Evolutionary conservation across 2,329 filamentous ascomycete genomes (phyloP).

Genomic region (Fusarium pilosicola): DNA sequence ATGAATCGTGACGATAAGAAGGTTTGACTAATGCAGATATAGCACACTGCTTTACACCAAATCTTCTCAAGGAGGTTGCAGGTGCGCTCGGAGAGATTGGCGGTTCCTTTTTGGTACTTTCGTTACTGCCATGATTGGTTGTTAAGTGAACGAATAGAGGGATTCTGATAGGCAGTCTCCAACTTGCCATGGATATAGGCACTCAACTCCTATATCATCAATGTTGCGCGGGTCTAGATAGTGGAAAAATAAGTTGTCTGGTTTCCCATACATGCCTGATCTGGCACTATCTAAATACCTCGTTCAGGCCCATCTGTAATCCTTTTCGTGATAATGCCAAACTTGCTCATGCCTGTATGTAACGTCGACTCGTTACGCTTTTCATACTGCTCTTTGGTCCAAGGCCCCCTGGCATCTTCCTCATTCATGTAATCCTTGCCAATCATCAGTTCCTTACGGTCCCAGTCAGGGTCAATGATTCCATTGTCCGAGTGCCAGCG

Average conservation of each 20-base stretch:
- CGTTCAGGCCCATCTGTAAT: fast-evolving
- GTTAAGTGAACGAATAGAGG: no score
- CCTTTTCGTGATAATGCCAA: neutral
- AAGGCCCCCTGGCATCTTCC: fast-evolving
- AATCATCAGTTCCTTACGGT: no score
- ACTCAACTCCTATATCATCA: neutral
- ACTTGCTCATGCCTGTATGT: neutral
- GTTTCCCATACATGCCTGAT: no score
- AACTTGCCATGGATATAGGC: neutral
- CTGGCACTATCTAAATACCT: neutral
- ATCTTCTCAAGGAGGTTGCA: neutral
- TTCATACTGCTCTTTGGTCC: neutral
- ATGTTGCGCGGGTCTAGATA: fast-evolving
- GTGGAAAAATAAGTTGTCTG: neutral
- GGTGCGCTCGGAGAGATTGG: neutral
- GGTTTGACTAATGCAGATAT: fast-evolving
- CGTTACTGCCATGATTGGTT: neutral
- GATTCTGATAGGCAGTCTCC: no score
- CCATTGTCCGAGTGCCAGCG: no score
- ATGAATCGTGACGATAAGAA: neutral
- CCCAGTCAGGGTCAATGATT: no score
- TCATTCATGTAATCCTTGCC: neutral
- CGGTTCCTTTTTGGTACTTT: neutral
- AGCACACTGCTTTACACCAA: neutral
- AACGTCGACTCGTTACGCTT: fast-evolving